phyloP scores from a whole-genome alignment of 441 rosid genomes.

The Breynia disticha region DNA sequence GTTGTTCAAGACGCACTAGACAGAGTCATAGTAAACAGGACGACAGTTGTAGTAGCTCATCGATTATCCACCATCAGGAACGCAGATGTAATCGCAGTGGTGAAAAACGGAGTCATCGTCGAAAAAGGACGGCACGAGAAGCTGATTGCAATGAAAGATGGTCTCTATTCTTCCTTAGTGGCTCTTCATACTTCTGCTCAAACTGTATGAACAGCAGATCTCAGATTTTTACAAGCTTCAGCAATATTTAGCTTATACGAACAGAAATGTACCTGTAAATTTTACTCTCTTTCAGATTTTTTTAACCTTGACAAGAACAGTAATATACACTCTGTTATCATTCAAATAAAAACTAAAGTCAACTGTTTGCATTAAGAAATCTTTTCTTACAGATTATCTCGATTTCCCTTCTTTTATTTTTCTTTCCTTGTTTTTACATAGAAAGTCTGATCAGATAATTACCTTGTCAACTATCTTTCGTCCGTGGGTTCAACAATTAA shows the following conservation, averaged over 20 bases:
- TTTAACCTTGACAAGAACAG: neutral
- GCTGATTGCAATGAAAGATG: neutral
- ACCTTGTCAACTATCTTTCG: too few relatives aligned
- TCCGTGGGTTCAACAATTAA: too few relatives aligned
- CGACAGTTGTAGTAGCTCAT: slow-evolving; percentile 54
- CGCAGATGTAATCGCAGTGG: slow-evolving; percentile 49
- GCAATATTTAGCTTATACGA: neutral
- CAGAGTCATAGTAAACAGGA: slow-evolving; percentile 49
- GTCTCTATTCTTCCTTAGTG: slow-evolving; percentile 1
- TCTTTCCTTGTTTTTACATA: too few relatives aligned
- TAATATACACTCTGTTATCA: neutral
- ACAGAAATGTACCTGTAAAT: neutral
- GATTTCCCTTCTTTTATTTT: neutral
- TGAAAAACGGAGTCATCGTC: slow-evolving; percentile 45
- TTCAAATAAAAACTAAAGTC: too few relatives aligned
- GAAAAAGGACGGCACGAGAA: slow-evolving; percentile 36
- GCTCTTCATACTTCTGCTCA: neutral
- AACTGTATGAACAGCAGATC: neutral
- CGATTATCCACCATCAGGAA: slow-evolving; percentile 50
- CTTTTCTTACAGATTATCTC: too few relatives aligned
- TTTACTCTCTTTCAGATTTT: neutral
- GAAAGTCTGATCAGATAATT: too few relatives aligned
- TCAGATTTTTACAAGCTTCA: neutral
- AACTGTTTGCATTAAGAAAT: neutral
- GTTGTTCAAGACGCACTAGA: slow-evolving; percentile 59